Percentiles rank a stretch among this genome's conserved stretches.
phyloP scores from a whole-genome alignment of 192 early-diverging fungal genomes.

The Backusella circina region DNA sequence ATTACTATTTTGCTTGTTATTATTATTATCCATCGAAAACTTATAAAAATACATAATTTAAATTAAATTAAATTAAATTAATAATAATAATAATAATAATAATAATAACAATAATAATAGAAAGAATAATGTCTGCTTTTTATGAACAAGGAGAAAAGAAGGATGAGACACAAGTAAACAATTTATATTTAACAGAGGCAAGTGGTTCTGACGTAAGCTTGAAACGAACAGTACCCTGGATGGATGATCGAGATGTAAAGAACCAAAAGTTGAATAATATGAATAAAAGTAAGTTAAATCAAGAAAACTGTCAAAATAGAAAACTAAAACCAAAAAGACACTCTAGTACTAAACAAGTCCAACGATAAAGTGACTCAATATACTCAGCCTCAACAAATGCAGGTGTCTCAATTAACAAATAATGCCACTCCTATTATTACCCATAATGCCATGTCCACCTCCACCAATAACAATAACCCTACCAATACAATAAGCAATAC shows the following conservation, averaged over 20 bases:
- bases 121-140: neutral
- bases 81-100: neutral
- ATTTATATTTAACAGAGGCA: neutral
- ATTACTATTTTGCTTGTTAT: neutral
- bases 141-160: neutral
- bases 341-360: neutral
- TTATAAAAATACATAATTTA: neutral
- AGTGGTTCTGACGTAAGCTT: neutral
- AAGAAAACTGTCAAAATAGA: neutral
- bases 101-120: neutral
- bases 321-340: neutral
- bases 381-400: constrained; percentile 9
- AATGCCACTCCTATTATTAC: neutral
- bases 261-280: neutral
- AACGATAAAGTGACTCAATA: neutral
- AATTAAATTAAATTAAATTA: neutral
- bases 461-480: neutral
- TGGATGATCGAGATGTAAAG: neutral
- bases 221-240: constrained; percentile 5
- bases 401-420: constrained; percentile 7
- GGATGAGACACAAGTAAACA: neutral
- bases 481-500: neutral
- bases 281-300: neutral
- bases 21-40: no score
- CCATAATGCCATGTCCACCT: neutral